Conservation (phyloP, 139 green algal species). For the Monoraphidium neglectum region DNA sequence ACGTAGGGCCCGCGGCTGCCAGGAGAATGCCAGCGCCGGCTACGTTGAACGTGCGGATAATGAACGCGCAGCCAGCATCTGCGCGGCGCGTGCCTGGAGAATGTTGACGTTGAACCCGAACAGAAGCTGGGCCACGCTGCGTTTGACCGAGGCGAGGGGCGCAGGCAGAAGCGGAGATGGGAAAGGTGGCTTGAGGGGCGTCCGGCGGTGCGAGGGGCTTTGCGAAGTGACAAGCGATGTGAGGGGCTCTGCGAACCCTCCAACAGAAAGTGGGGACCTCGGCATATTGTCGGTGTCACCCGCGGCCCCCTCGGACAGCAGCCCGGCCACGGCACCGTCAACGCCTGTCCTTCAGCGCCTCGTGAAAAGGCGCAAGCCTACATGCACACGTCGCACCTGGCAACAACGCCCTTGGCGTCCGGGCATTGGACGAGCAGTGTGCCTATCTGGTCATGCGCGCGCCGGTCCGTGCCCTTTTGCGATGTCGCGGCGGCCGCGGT, state of each 20-base stretch:
- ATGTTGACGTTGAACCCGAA: constrained; percentile 84
- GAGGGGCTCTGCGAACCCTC: not conserved
- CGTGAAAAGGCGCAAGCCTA: constrained; percentile 19
- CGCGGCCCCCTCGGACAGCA: no score
- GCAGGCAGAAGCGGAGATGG: not conserved
- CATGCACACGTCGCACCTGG: constrained; percentile 33
- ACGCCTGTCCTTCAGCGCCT: no score
- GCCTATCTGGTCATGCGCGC: not conserved
- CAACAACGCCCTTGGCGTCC: constrained; percentile 72
- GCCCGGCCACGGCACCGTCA: no score
- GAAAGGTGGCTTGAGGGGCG: not conserved
- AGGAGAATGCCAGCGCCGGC: no score
- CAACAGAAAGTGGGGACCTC: not conserved
- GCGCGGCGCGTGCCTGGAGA: constrained; percentile 12
- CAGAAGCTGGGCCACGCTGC: constrained; percentile 49
- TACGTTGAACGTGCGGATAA: no score
- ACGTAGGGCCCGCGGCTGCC: no score
- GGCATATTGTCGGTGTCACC: no score
- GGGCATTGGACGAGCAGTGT: constrained; percentile 54
- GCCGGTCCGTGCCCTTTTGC: no score
- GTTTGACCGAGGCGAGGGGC: not conserved
- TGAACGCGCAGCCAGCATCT: no score
- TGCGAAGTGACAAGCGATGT: not conserved
- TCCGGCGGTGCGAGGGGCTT: not conserved
- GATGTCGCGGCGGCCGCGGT: no score